Base-by-base conservation (phyloP, 2,329 filamentous ascomycete species). In the Cercospora zeina region DNA sequence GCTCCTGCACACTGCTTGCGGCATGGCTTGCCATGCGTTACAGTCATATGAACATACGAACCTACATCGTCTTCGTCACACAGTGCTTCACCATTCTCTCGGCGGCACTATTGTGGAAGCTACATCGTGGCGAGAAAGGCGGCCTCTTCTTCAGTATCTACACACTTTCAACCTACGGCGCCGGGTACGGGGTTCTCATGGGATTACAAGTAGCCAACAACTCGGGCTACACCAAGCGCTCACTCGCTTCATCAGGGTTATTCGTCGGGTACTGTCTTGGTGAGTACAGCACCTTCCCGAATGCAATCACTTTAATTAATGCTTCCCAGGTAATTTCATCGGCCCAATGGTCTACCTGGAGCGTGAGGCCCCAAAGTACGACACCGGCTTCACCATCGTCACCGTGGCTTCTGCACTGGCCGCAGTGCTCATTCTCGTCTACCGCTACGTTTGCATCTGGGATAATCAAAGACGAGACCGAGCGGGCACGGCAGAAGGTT, bases 401-500 rank as follows among this genome's bases (percentile, higher is more conserved):
- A 49, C 42, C 7, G 42, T 49, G 6, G 42, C 42, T 4, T 49
- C 42, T 9, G 42, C 42, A 30, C 11, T 49, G 6, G 42, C 42
- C 3, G 42, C 42, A 30, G 42, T 49, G 7, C 42, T 49, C 42
- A 49, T 49, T 10, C 42, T 49, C 14, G 42, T 49, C 14, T 49
- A 49, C 8, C 42, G 42, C 13, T 49, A 49, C 6, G 42, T 49
- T 24, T 79, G 80, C 63, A 70, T 79, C 4, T 75, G 72, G 73
- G 74, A 79, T 10, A 83, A 83, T 64, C 71, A 69, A 16, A 73
- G 70, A 59, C 75, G 80, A 27, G 80, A 83, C 62, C 72, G 71
- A 51, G 66, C 76, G 1, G 79, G 79, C 2, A 75, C 73, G 9
- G 59, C 74, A n/a, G 81, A 83, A 69, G 80, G 75, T 1, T 83